phyloP scores from a whole-genome alignment of 2,329 filamentous ascomycete species.

The Fusarium hainanense region DNA sequence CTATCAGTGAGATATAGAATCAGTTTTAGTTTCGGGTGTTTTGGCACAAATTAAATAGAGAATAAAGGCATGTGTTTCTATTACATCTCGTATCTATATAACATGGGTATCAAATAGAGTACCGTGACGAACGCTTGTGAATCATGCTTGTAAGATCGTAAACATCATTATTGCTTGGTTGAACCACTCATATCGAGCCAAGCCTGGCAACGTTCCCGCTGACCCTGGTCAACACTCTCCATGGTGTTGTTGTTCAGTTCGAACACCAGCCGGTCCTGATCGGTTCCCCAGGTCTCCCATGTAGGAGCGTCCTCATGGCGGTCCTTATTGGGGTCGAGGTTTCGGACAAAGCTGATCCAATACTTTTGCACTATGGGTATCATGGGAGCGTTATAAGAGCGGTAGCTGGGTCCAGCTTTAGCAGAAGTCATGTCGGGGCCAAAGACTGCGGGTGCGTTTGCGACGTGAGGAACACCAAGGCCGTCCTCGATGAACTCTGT shows the following conservation, averaged over 20 bases:
- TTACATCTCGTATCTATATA: slow-evolving; percentile 3
- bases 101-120: slow-evolving; percentile 33
- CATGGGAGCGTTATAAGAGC: slow-evolving; percentile 57
- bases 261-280: slow-evolving; percentile 52
- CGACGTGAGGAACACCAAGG: slow-evolving; percentile 61
- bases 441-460: slow-evolving; percentile 61
- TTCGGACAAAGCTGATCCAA: slow-evolving; percentile 61
- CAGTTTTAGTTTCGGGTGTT: background rate
- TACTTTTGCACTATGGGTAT: slow-evolving; percentile 62
- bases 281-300: slow-evolving; percentile 56
- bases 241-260: slow-evolving; percentile 53
- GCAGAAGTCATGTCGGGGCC: slow-evolving; percentile 53
- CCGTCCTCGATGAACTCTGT: slow-evolving; percentile 50
- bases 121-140: background rate
- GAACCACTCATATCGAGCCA: slow-evolving; percentile 54
- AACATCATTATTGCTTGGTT: slow-evolving; percentile 40
- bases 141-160: background rate
- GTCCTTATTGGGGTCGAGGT: slow-evolving; percentile 57
- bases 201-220: slow-evolving; percentile 54
- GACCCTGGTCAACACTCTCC: slow-evolving; percentile 52
- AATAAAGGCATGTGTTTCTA: background rate
- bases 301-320: slow-evolving; percentile 50
- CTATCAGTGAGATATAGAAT: slow-evolving; percentile 1
- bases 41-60: background rate
- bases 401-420: slow-evolving; percentile 51